Conservation (phyloP, 805 yeast genomes). For the Kazachstania bromeliacearum region DNA sequence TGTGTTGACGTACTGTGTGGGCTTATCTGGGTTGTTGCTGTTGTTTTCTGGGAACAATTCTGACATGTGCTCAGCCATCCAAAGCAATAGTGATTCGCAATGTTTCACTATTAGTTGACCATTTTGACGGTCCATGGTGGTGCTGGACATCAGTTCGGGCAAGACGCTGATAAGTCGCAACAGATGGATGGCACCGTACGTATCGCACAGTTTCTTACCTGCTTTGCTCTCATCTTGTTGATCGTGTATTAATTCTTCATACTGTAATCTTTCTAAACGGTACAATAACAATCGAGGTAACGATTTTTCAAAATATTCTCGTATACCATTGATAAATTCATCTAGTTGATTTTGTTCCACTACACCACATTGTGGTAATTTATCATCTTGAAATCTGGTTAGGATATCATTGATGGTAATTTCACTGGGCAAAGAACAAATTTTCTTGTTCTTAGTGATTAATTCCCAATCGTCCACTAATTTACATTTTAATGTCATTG, state of each 20-base stretch:
- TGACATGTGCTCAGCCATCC: slow-evolving; percentile 17
- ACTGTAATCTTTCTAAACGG: slow-evolving; percentile 25
- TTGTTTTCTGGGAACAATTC: slow-evolving; percentile 9
- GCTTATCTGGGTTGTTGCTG: slow-evolving; percentile 3
- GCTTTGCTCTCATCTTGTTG: too few species aligned
- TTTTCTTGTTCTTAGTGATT: slow-evolving; percentile 68
- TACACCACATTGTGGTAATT: slow-evolving; percentile 4
- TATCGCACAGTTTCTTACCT: slow-evolving; percentile 19
- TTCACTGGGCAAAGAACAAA: slow-evolving; percentile 55
- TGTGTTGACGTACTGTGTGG: slow-evolving; percentile 26
- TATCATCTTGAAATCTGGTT: slow-evolving; percentile 8
- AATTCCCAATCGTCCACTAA: slow-evolving; percentile 92
- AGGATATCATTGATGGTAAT: slow-evolving; percentile 45
- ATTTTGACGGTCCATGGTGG: slow-evolving; percentile 74
- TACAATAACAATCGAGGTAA: slow-evolving; percentile 31
- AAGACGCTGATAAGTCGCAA: slow-evolving; percentile 65
- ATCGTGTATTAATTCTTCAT: slow-evolving; percentile 16
- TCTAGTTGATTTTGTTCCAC: slow-evolving; percentile 39
- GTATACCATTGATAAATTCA: slow-evolving; percentile 66
- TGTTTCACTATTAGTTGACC: slow-evolving; percentile 23
- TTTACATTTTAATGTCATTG: slow-evolving; percentile 55
- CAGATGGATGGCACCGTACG: slow-evolving; percentile 79
- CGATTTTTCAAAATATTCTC: slow-evolving; percentile 62
- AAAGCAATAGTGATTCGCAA: slow-evolving; percentile 20
- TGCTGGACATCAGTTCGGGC: slow-evolving; percentile 74